Evolutionary conservation across 2,329 filamentous ascomycete genomes (phyloP).

Genomic region (Metarhizium anisopliae): DNA sequence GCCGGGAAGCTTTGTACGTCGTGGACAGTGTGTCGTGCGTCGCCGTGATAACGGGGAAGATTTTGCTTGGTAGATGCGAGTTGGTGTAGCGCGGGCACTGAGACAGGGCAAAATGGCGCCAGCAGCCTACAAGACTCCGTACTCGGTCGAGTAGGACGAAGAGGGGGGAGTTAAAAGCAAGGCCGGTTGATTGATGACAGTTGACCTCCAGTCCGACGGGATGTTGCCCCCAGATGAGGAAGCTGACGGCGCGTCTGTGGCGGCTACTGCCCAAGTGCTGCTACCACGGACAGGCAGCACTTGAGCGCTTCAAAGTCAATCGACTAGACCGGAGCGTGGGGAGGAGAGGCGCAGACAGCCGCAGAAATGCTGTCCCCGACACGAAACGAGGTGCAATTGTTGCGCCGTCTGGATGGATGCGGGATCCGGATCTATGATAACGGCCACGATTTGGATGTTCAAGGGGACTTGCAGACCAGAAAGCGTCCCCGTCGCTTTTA

Average conservation of each 20-base stretch:
- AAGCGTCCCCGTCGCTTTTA: conserved; percentile 27
- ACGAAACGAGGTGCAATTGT: not conserved
- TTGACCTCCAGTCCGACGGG: not conserved
- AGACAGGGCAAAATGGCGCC: not conserved
- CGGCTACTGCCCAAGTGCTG: conserved; percentile 11
- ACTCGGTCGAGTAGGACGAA: not conserved
- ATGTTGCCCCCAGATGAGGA: conserved; percentile 6
- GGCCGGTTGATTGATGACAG: not conserved
- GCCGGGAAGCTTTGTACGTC: not conserved
- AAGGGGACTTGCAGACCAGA: conserved; percentile 12
- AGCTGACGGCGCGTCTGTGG: conserved; percentile 16
- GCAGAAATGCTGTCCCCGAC: not conserved
- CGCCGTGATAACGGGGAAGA: conserved; percentile 7
- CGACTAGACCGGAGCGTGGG: not conserved
- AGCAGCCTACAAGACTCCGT: not conserved
- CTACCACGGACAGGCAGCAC: not conserved
- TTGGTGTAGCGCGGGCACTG: not conserved
- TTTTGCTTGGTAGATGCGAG: conserved; percentile 8
- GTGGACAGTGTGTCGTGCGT: not conserved
- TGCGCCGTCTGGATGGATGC: not conserved
- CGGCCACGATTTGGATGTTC: conserved; percentile 18
- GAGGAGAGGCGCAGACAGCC: not conserved
- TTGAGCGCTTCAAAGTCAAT: not conserved
- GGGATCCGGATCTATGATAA: conserved; percentile 1
- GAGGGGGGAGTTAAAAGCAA: conserved; percentile 21